Percentiles rank a stretch among this genome's conserved stretches.
phyloP scores from a whole-genome alignment of 148 eudicot species.

The Salicornia ramosissima region DNA sequence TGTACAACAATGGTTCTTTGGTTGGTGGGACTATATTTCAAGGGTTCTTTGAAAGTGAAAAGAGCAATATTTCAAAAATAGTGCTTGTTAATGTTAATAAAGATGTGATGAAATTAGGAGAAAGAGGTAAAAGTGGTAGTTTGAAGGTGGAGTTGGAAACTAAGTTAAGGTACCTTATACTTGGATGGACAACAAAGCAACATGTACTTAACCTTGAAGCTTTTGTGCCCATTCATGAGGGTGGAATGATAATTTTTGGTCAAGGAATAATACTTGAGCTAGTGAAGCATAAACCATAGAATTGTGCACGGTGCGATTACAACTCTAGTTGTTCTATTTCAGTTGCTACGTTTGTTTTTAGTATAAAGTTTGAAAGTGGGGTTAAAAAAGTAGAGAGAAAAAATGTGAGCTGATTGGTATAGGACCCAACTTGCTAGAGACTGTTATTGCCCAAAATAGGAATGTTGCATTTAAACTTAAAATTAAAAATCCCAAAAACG shows the following conservation, averaged over 20 bases:
- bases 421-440: too few relatives aligned
- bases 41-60: conserved; percentile 13
- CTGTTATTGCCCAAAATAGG: too few relatives aligned
- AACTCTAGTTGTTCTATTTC: too few relatives aligned
- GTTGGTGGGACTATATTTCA: conserved; percentile 3
- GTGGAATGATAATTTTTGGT: neutral
- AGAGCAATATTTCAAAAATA: neutral
- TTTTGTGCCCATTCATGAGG: conserved; percentile 10
- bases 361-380: too few relatives aligned
- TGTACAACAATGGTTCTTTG: conserved; percentile 20
- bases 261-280: conserved; percentile 13
- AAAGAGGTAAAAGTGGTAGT: neutral
- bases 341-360: too few relatives aligned
- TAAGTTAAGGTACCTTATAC: conserved; percentile 16
- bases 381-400: too few relatives aligned
- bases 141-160: conserved; percentile 20
- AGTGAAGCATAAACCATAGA: conserved; percentile 11
- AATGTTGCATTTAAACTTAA: too few relatives aligned
- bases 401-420: too few relatives aligned
- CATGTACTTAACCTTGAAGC: conserved; percentile 20
- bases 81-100: conserved; percentile 22
- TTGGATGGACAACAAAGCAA: conserved; percentile 18
- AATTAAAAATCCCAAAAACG: too few relatives aligned
- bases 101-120: conserved; percentile 9
- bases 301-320: too few relatives aligned